These are phyloP conservation scores for Corrigiola litoralis DNA, from an alignment of 179 eudicot species.

Conservation along the genomic window DNA sequence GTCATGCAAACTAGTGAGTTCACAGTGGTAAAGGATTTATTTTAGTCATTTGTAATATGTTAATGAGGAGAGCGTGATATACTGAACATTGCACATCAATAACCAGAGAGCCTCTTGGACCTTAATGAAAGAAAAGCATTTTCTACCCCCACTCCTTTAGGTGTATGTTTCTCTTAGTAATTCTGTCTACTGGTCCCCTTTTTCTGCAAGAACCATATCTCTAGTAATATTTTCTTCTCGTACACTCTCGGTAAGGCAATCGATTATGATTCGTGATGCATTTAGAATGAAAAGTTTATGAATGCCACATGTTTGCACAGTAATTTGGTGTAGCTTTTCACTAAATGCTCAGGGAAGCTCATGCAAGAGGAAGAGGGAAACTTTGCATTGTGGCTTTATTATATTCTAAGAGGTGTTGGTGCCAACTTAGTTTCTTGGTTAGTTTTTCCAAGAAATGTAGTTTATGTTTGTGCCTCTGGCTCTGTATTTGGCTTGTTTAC, in stretches of 20 bases:
- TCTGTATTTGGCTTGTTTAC: slow-evolving; percentile 97
- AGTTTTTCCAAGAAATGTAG: slow-evolving; percentile 83
- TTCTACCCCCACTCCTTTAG: too few relatives aligned
- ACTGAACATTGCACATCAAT: too few relatives aligned
- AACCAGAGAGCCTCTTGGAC: too few relatives aligned
- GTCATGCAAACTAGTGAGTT: slow-evolving; percentile 89
- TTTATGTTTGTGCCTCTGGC: slow-evolving; percentile 97
- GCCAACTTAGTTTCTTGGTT: slow-evolving; percentile 97
- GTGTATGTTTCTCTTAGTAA: too few relatives aligned
- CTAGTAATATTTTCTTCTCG: slow-evolving; percentile 95
- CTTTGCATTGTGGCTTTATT: slow-evolving; percentile 89
- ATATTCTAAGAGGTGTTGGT: slow-evolving; percentile 88
- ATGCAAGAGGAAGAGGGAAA: slow-evolving; percentile 98
- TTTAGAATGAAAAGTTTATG: neutral
- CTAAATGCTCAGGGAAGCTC: slow-evolving; percentile 67
- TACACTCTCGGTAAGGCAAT: slow-evolving; percentile 80
- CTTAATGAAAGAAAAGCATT: too few relatives aligned
- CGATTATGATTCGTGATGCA: slow-evolving; percentile 6
- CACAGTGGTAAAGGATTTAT: neutral
- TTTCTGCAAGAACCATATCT: slow-evolving; percentile 82
- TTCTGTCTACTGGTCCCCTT: neutral
- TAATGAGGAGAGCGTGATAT: too few relatives aligned
- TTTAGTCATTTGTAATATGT: too few relatives aligned
- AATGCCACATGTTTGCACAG: neutral
- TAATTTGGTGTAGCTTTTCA: neutral